Conservation (phyloP, 805 yeast species). For the Candida alai region DNA sequence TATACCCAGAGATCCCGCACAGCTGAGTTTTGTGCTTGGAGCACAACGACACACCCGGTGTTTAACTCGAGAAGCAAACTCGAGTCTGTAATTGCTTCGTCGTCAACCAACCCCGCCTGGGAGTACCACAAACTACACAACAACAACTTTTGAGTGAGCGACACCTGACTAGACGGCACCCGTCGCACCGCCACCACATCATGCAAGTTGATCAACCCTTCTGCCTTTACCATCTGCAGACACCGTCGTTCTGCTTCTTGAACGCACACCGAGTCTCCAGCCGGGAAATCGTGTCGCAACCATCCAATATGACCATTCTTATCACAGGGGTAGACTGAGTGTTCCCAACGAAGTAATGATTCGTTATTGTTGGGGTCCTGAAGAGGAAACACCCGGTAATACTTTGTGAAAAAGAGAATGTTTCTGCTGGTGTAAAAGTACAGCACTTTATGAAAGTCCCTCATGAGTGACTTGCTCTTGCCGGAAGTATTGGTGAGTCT, state of each 20-base stretch:
- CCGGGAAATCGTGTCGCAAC: slow-evolving; percentile 50
- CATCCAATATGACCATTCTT: slow-evolving; percentile 54
- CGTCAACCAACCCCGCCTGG: slow-evolving; percentile 17
- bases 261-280: slow-evolving; percentile 55
- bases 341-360: slow-evolving; percentile 29
- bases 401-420: slow-evolving; percentile 54
- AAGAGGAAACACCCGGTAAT: slow-evolving; percentile 57
- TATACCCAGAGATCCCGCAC: slow-evolving; percentile 66
- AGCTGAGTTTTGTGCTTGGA: slow-evolving; percentile 51
- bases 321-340: slow-evolving; percentile 54
- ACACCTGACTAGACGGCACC: slow-evolving; percentile 21
- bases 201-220: slow-evolving; percentile 58
- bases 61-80: slow-evolving; percentile 49
- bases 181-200: slow-evolving; percentile 39
- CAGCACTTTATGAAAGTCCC: slow-evolving; percentile 47
- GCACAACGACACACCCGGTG: slow-evolving; percentile 43
- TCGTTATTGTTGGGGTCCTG: slow-evolving; percentile 36
- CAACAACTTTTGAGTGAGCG: slow-evolving; percentile 22
- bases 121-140: slow-evolving; percentile 32
- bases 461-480: slow-evolving; percentile 24
- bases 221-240: slow-evolving; percentile 51
- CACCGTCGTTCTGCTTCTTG: slow-evolving; percentile 63
- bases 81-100: slow-evolving; percentile 37
- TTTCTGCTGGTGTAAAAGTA: slow-evolving; percentile 65
- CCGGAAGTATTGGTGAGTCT: slow-evolving; percentile 54